Evolutionary conservation across 108 stramenopile genomes (phyloP).

Genomic region (Skeletonema grethae): DNA sequence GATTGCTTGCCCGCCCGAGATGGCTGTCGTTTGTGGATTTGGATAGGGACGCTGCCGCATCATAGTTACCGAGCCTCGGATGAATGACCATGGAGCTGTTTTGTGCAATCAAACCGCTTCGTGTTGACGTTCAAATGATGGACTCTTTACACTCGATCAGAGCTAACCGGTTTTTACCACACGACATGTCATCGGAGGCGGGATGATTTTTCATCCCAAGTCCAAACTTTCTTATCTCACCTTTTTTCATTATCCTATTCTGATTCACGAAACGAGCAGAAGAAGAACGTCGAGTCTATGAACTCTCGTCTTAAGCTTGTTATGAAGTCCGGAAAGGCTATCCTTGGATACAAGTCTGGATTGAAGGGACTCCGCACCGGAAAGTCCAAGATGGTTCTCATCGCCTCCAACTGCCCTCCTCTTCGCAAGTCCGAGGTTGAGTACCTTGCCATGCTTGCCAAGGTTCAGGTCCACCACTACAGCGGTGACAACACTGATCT

Average conservation of each 20-base stretch:
- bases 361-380: conserved; percentile 92
- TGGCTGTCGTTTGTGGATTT: conserved; percentile 66
- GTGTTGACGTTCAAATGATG: not conserved
- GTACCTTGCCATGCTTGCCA: conserved; percentile 99
- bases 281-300: conserved; percentile 94
- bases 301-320: conserved; percentile 99
- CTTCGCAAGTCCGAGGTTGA: conserved; percentile 98
- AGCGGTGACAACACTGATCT: conserved; percentile 95
- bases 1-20: conserved; percentile 85
- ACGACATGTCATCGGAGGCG: conserved; percentile 4
- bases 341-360: conserved; percentile 95
- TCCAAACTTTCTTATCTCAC: not conserved
- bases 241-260: not conserved
- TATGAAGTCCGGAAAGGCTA: conserved; percentile 98
- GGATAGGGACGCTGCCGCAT: conserved; percentile 1
- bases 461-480: conserved; percentile 96
- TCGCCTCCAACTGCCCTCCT: conserved; percentile 97
- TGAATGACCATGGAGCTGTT: not conserved
- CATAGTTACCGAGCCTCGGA: not conserved
- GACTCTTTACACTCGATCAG: not conserved
- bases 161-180: not conserved
- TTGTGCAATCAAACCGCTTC: not conserved
- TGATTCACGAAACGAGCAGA: conserved; percentile 47
- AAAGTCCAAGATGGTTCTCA: conserved; percentile 95
- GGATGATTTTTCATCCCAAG: conserved; percentile 10